Conservation (phyloP, 2,329 filamentous ascomycete species). For the Elsinoe arachidis region DNA sequence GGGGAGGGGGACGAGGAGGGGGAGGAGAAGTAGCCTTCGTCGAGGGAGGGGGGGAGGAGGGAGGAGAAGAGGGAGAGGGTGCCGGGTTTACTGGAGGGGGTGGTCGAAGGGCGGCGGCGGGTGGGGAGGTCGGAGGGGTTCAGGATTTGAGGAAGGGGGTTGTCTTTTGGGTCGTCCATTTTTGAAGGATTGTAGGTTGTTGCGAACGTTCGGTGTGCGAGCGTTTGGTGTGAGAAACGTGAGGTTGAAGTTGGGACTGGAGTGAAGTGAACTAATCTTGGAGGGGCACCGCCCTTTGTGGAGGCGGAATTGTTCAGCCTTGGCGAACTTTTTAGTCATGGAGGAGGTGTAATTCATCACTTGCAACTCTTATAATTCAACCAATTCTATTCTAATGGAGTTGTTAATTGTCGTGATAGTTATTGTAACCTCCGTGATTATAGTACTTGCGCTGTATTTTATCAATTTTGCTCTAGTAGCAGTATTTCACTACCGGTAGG, state of each 20-base stretch:
- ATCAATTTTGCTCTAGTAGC: too few species aligned
- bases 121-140: constrained; percentile 83
- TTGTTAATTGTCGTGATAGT: too few species aligned
- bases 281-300: constrained; percentile 5
- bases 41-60: constrained; percentile 41
- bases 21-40: constrained; percentile 37
- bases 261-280: neutral
- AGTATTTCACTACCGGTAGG: too few species aligned
- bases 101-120: constrained; percentile 45
- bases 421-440: too few species aligned
- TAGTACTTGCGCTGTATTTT: too few species aligned
- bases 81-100: constrained; percentile 25
- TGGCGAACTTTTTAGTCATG: too few species aligned
- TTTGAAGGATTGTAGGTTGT: neutral
- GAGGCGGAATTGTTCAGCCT: too few species aligned
- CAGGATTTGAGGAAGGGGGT: constrained; percentile 89
- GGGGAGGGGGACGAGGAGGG: constrained; percentile 25
- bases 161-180: constrained; percentile 45
- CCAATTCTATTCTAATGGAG: too few species aligned
- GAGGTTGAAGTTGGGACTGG: neutral
- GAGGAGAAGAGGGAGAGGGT: constrained; percentile 44
- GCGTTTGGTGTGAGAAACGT: neutral
- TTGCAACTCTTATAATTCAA: too few species aligned
- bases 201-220: neutral
- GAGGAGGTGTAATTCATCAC: too few species aligned